Conservation (phyloP, 2,329 filamentous ascomycete genomes). For the Diaporthe destruens region DNA sequence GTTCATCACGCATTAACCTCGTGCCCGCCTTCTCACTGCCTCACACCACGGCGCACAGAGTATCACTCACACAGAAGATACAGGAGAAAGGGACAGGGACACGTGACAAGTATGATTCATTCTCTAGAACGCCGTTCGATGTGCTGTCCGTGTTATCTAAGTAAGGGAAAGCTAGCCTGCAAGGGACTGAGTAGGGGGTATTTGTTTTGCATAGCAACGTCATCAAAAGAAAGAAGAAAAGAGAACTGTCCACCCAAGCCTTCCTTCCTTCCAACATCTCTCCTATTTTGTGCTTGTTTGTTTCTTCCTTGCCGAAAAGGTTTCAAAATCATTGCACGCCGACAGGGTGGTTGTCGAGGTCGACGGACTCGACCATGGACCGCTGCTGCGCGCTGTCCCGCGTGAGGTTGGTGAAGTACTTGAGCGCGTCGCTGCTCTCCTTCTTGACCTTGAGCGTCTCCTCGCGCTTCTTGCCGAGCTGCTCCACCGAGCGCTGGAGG, state of each 20-base stretch:
- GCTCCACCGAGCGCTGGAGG: constrained; percentile 86
- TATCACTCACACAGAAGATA: background rate
- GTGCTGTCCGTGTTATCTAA: constrained; percentile 21
- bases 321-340: constrained; percentile 11
- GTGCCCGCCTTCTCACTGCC: background rate
- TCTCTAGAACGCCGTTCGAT: constrained; percentile 28
- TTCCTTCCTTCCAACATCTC: background rate
- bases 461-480: constrained; percentile 81
- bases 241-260: background rate
- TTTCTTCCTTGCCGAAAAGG: background rate
- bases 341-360: constrained; percentile 65
- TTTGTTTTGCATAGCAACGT: constrained; percentile 34
- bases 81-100: no score
- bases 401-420: constrained; percentile 91
- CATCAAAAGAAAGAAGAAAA: constrained; percentile 20
- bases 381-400: constrained; percentile 70
- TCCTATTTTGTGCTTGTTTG: background rate
- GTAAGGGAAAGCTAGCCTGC: constrained; percentile 22
- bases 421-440: constrained; percentile 88
- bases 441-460: constrained; percentile 84
- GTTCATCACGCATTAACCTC: background rate
- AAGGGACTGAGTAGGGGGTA: constrained; percentile 42
- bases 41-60: background rate
- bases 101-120: background rate
- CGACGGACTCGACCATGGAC: constrained; percentile 62